Evolutionary conservation across 140 eudicot genomes (phyloP), one percentile per base, ranked within the genome.

Genomic region (Cichorium intybus): DNA sequence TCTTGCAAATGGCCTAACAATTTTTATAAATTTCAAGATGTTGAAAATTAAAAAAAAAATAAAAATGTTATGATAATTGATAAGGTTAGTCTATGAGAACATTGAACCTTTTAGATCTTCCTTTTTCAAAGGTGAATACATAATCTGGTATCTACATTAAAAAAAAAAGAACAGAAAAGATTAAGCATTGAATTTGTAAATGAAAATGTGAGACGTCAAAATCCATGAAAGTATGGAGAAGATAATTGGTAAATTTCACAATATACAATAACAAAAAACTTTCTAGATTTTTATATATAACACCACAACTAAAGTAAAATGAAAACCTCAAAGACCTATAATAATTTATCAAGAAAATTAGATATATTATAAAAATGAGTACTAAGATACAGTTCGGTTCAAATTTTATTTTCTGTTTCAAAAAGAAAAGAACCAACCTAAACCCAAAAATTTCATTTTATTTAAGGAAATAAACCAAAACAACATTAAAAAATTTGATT

Each of bases 1-100:
- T 66, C 98, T 80, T 62, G 81, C 92, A 67, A 85, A 88, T 43
- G 98, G 98, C 81, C 96, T 87, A 69, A 66, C 60, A 21, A 50
- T 35, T 18, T 39, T 28, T 71, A 35, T 47, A 35, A 65, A 50
- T 14, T 23, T 64, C 59, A 26, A 5, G 12, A 50, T 75, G 10
- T 41, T 14, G n/a, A 15, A 37, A 39, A 50, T 6, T 48, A 41
- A 6, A 37, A 7, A 68, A 39, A 26, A 9, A n/a, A 8, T 26
- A 15, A 33, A 21, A 24, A n/a, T 10, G 11, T 55, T 27, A 43
- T 43, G 49, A 3, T 43, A 39, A 4, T 17, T 55, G 52, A 16
- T 33, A 62, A 69, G 61, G 54, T 45, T 45, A 68, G 34, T 2
- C 28, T 60, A 58, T 43, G 51, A 63, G 33, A 56, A 60, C 10